Conservation (phyloP, 2,329 filamentous ascomycete genomes). For the Clarireedia sp. region DNA sequence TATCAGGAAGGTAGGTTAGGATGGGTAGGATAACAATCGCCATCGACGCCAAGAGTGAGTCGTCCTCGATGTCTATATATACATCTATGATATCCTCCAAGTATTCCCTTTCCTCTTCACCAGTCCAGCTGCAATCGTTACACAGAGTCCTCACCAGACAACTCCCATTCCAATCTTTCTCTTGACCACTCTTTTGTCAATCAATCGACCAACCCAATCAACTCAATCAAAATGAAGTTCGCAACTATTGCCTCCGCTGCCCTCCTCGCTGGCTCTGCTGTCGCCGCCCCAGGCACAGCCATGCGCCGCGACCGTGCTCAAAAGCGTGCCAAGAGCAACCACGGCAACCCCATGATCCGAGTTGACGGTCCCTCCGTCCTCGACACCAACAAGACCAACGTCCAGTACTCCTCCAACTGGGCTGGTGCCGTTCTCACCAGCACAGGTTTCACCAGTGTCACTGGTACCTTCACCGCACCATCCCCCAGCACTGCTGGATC, state of each 20-base stretch:
- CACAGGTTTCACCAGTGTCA: slow-evolving; percentile 44
- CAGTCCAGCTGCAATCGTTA: slow-evolving; percentile 6
- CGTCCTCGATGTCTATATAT: slow-evolving; percentile 4
- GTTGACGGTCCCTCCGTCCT: slow-evolving; percentile 26
- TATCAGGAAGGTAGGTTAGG: slow-evolving; percentile 6
- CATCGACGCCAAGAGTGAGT: neutral
- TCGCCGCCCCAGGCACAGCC: slow-evolving; percentile 39
- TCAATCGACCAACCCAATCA: neutral
- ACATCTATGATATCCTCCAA: neutral
- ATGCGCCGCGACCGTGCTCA: slow-evolving; percentile 31
- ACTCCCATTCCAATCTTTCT: neutral
- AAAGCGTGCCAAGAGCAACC: slow-evolving; percentile 20
- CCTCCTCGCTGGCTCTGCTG: slow-evolving; percentile 34
- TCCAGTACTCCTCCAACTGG: slow-evolving; percentile 50
- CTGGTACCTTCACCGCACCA: slow-evolving; percentile 46
- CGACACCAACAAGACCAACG: slow-evolving; percentile 34
- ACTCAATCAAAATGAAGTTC: slow-evolving; percentile 41
- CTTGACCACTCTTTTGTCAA: neutral
- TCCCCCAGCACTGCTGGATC: slow-evolving; percentile 35
- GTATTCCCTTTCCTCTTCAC: neutral
- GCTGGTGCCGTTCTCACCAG: slow-evolving; percentile 47
- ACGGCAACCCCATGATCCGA: slow-evolving; percentile 27
- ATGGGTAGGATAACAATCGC: neutral
- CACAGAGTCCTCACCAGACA: neutral
- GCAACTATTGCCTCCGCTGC: slow-evolving; percentile 31